Base-by-base conservation (phyloP, 192 early-diverging fungal genomes). In the Pilaira anomala region DNA sequence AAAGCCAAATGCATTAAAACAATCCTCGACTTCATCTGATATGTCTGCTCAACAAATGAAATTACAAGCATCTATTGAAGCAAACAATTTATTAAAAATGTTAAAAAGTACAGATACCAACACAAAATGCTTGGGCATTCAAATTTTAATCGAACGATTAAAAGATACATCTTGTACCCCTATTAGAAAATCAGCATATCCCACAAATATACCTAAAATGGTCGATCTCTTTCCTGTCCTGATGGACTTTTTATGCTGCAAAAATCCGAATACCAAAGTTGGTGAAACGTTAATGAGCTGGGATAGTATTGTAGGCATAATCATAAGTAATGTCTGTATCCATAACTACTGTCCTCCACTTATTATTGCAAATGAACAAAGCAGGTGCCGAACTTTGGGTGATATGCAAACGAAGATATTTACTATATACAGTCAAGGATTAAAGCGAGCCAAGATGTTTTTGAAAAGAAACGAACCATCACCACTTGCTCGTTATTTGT, bases 231-330 rank as follows among this genome's bases (percentile, higher is more conserved):
- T 62, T 3, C 60, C 61, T 44, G 7, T 62, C 16, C n/a, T 69
- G 0, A 33, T 44, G 49, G 42, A 49, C 14, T 56, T 55, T 9
- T 21, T 69, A 3, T 44, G 60, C 13, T 22, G 30, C 1, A 11
- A 12, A 5, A 3, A 33, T 12, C 28, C 45, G 2, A 44, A 62
- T n/a, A 19, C 21, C 0, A 19, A 39, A 7, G 9, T 66, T 39
- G 40, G 49, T 24, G 13, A 55, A 24, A 49, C 53, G 6, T 45
- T 73, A 33, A 67, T 67, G 65, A 46, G 48, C 22, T 73, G 71
- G 71, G 65, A 73, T 12, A 36, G 65, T 46, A 60, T 73, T 13
- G 53, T 46, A 1, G 29, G 54, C 48, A 51, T 73, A 7, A 36
- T 63, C 63, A 60, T 48, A 9, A 48, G 59, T 19, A n/a, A 67